Evolutionary conservation across 345 rosid genomes (phyloP).

Genomic region (Hypericum androsaemum): DNA sequence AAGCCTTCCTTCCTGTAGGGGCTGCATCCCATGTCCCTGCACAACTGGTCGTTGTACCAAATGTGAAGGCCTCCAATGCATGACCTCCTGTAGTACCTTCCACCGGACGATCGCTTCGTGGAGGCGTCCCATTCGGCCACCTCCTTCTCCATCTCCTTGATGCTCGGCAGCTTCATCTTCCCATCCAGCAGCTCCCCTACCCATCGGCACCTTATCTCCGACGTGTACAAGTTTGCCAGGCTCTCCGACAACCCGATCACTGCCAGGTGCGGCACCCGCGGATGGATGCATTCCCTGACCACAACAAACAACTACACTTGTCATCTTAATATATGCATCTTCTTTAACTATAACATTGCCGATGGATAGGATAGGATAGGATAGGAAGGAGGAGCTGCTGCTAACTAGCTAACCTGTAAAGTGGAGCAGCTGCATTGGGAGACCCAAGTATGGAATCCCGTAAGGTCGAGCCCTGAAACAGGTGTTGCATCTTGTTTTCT

Average conservation of each 20-base stretch:
- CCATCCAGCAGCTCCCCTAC: constrained; percentile 27
- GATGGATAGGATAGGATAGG: not conserved
- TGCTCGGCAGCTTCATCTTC: constrained; percentile 25
- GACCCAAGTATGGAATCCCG: constrained; percentile 20
- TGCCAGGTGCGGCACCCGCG: constrained; percentile 30
- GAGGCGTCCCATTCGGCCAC: constrained; percentile 18
- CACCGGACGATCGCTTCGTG: constrained; percentile 19
- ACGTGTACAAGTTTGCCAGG: constrained; percentile 25
- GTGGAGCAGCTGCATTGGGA: constrained; percentile 20
- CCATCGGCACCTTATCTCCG: constrained; percentile 36
- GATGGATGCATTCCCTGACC: constrained; percentile 32
- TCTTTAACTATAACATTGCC: no score
- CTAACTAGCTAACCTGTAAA: constrained; percentile 43
- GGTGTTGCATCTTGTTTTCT: constrained; percentile 25
- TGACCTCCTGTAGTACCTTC: constrained; percentile 18
- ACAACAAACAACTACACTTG: not conserved
- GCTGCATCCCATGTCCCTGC: constrained; percentile 37
- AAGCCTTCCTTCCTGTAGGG: constrained; percentile 28
- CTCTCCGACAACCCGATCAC: constrained; percentile 36
- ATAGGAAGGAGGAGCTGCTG: not conserved
- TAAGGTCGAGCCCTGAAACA: constrained; percentile 19
- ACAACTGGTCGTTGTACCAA: constrained; percentile 33
- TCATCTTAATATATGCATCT: not conserved
- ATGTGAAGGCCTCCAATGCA: constrained; percentile 27
- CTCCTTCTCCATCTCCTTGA: constrained; percentile 31